phyloP scores from a whole-genome alignment of 2,329 filamentous ascomycete species.

The Colletotrichum sp. region DNA sequence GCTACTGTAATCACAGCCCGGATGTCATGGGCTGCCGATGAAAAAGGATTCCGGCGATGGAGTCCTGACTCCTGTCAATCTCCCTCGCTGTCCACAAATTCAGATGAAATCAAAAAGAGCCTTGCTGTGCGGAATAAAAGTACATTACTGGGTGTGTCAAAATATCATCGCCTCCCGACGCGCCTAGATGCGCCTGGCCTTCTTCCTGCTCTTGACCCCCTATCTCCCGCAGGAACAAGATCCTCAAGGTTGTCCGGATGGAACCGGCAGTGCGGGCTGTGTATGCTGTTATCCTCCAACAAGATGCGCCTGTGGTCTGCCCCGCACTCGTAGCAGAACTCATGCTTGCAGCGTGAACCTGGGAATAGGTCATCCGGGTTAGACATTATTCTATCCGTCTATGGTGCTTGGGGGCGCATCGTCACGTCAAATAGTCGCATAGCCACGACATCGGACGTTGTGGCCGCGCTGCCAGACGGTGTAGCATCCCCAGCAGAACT shows the following conservation, averaged over 20 bases:
- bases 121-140: neutral
- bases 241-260: constrained; percentile 28
- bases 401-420: neutral
- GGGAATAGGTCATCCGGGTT: neutral
- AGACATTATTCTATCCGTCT: neutral
- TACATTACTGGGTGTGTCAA: neutral
- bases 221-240: neutral
- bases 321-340: constrained; percentile 42
- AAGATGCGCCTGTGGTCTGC: constrained; percentile 36
- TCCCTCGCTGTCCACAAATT: neutral
- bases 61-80: neutral
- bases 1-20: neutral
- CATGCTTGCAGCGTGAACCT: constrained; percentile 33
- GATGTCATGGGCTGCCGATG: neutral
- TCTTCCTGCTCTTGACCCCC: neutral
- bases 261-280: constrained; percentile 32
- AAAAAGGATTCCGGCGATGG: neutral
- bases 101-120: neutral
- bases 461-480: constrained; percentile 22
- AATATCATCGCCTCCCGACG: neutral
- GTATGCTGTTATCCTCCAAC: constrained; percentile 35
- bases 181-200: neutral
- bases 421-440: neutral
- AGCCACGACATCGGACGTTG: constrained; percentile 18
- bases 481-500: constrained; percentile 41